phyloP scores from a whole-genome alignment of 2,329 filamentous ascomycete species.

The Onygenales sp. region DNA sequence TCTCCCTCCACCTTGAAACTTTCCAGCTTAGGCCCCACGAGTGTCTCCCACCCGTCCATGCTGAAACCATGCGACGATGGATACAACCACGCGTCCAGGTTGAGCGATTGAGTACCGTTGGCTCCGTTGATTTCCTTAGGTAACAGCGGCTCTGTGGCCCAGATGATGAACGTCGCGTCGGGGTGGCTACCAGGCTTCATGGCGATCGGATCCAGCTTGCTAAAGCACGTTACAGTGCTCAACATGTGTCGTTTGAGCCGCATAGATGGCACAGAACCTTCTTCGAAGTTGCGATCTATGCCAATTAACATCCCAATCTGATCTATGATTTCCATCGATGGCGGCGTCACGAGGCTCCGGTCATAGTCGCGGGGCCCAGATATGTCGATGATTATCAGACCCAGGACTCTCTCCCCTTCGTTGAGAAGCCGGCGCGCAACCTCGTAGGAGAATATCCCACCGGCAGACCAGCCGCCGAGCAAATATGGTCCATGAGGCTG shows the following conservation, averaged over 20 bases:
- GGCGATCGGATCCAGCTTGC: not conserved
- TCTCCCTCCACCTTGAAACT: too few species aligned
- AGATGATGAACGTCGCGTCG: not conserved
- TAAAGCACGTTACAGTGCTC: not conserved
- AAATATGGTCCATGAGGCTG: slow-evolving; percentile 55
- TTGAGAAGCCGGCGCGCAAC: slow-evolving; percentile 41
- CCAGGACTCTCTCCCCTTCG: slow-evolving; percentile 39
- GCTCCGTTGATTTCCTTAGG: not conserved
- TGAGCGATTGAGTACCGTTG: not conserved
- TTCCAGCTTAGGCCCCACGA: not conserved
- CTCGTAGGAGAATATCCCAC: slow-evolving; percentile 46
- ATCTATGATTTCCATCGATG: not conserved
- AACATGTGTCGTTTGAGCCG: not conserved
- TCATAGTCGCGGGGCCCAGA: slow-evolving; percentile 31
- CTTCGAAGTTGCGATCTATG: not conserved
- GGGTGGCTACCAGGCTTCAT: not conserved
- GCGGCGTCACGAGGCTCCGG: slow-evolving; percentile 6
- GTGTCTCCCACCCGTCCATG: not conserved
- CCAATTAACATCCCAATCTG: not conserved
- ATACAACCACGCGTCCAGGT: not conserved
- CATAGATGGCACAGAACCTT: not conserved
- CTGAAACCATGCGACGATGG: not conserved
- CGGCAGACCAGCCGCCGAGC: slow-evolving; percentile 46
- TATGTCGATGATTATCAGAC: slow-evolving; percentile 44
- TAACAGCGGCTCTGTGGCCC: not conserved